Percentiles rank a stretch among this genome's conserved stretches.
Conservation (phyloP, 495 filamentous ascomycete genomes). For the Penicillium ucsense region DNA sequence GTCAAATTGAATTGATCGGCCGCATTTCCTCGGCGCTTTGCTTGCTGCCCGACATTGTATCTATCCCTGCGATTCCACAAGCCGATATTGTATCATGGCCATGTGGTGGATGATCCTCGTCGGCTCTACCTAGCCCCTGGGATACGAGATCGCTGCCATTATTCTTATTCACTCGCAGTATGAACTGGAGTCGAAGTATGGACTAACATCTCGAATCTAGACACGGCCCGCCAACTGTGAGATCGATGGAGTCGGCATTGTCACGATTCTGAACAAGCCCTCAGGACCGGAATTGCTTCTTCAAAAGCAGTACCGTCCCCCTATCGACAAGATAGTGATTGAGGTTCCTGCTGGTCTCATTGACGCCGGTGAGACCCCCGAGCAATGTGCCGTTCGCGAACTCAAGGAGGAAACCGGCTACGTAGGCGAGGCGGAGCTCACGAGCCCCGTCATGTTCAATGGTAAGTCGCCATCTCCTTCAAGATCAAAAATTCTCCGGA, state of each 20-base stretch:
- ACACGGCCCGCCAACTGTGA: constrained; percentile 59
- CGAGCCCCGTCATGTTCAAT: constrained; percentile 21
- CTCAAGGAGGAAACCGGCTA: constrained; percentile 93
- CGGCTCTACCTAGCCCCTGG: too few species aligned
- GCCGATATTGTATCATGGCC: too few species aligned
- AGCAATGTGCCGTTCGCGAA: constrained; percentile 76
- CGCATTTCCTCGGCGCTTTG: not conserved
- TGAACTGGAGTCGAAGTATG: not conserved
- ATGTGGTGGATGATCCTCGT: too few species aligned
- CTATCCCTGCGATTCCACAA: not conserved
- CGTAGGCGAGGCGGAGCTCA: constrained; percentile 51
- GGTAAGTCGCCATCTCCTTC: constrained; percentile 7
- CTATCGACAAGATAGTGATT: constrained; percentile 65
- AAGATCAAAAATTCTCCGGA: too few species aligned
- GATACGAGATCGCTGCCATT: too few species aligned
- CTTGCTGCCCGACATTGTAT: not conserved
- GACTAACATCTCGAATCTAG: constrained; percentile 8
- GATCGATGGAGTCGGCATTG: constrained; percentile 86
- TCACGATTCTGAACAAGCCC: constrained; percentile 71
- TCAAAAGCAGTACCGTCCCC: constrained; percentile 83
- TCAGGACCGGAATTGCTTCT: constrained; percentile 67
- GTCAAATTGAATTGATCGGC: constrained; percentile 1
- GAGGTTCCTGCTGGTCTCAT: constrained; percentile 83
- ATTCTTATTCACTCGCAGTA: too few species aligned
- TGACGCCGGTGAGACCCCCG: constrained; percentile 70